phyloP scores from a whole-genome alignment of 176 grass and related monocot species.

The Oryza rufipogon region DNA sequence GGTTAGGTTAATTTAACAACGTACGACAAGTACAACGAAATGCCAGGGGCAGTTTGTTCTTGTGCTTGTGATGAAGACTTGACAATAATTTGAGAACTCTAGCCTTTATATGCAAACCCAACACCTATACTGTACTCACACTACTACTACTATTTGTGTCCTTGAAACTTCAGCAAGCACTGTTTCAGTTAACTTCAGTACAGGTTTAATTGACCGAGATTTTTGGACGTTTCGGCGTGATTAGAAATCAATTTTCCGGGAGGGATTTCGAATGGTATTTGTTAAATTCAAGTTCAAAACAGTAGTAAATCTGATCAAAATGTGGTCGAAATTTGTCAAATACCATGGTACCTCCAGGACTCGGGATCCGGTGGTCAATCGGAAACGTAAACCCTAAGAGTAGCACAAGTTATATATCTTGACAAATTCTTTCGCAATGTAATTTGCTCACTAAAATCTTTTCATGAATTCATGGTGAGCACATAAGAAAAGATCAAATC shows the following conservation, averaged over 20 bases:
- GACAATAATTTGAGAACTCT: background rate
- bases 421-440: background rate
- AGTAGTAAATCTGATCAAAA: too few relatives aligned
- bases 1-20: background rate
- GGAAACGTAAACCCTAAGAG: too few relatives aligned
- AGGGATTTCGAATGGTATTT: too few relatives aligned
- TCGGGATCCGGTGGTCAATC: too few relatives aligned
- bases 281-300: too few relatives aligned
- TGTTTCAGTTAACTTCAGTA: background rate
- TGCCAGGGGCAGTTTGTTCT: background rate
- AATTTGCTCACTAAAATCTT: background rate
- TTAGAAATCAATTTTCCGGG: too few relatives aligned
- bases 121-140: background rate
- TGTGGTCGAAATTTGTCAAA: too few relatives aligned
- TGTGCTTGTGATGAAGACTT: slow-evolving; percentile 8
- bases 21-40: background rate
- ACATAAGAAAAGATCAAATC: background rate
- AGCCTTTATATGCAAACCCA: background rate
- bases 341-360: too few relatives aligned
- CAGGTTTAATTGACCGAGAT: too few relatives aligned
- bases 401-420: background rate
- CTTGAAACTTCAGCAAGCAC: background rate
- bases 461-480: background rate
- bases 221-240: too few relatives aligned
- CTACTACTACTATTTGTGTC: background rate